Conservation (phyloP, 768 basidiomycete genomes). For the Udeniomyces megalosporus region DNA sequence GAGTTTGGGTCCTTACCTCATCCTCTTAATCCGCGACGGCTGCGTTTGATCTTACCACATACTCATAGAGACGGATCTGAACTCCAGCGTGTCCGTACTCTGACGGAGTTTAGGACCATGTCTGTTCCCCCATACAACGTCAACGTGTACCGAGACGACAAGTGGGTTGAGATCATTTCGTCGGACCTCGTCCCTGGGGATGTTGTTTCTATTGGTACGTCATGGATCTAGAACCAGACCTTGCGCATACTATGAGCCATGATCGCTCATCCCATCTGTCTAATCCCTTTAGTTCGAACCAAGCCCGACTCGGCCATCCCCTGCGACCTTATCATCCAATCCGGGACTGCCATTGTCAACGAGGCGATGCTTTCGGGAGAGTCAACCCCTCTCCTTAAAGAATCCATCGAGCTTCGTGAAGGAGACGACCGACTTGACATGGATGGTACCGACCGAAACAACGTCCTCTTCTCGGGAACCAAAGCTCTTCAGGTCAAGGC, state of each 20-base stretch:
- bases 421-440: conserved; percentile 59
- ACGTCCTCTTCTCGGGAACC: conserved; percentile 87
- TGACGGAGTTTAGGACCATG: conserved; percentile 96
- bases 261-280: not conserved
- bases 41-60: not conserved
- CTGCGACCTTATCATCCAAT: conserved; percentile 80
- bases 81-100: conserved; percentile 82
- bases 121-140: conserved; percentile 79
- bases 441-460: conserved; percentile 71
- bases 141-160: conserved; percentile 54
- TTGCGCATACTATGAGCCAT: not conserved
- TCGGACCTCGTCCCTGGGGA: conserved; percentile 86
- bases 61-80: too few relatives aligned
- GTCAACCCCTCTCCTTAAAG: conserved; percentile 90
- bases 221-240: too few relatives aligned
- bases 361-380: conserved; percentile 99
- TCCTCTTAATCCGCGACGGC: too few relatives aligned
- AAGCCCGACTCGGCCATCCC: conserved; percentile 71
- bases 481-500: conserved; percentile 76
- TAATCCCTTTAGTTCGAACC: conserved; percentile 29
- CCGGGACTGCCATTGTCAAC: conserved; percentile 90
- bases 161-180: conserved; percentile 66
- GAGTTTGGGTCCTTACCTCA: too few relatives aligned
- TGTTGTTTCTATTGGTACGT: conserved; percentile 61
- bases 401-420: conserved; percentile 76